Evolutionary conservation across 768 basidiomycete species (phyloP).

Genomic region (Lactifluus hygrophoroides): DNA sequence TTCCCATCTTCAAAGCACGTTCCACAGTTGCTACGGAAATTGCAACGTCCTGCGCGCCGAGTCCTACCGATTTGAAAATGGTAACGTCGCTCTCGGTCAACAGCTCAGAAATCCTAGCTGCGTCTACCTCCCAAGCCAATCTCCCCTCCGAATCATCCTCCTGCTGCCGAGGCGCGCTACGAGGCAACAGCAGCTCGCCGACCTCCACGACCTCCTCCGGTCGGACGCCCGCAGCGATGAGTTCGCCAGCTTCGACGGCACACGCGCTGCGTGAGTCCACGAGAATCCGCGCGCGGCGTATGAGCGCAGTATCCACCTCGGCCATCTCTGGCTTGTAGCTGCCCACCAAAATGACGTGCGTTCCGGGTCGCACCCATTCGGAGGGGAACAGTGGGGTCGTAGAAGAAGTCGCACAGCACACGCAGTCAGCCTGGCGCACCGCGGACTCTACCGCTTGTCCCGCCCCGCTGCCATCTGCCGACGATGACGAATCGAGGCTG

Average conservation of each 20-base stretch:
- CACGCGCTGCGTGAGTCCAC: constrained; percentile 75
- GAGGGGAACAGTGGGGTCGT: constrained; percentile 62
- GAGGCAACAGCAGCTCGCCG: constrained; percentile 44
- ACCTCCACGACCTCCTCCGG: constrained; percentile 50
- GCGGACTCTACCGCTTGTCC: constrained; percentile 25
- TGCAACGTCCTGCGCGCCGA: constrained; percentile 82
- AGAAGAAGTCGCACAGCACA: constrained; percentile 71
- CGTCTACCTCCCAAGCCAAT: constrained; percentile 14
- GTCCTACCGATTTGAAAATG: constrained; percentile 83
- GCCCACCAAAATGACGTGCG: constrained; percentile 71
- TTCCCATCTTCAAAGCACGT: constrained; percentile 43
- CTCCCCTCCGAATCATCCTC: not conserved
- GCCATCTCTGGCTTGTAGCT: constrained; percentile 78
- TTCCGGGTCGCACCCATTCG: constrained; percentile 47
- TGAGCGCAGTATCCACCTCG: constrained; percentile 55
- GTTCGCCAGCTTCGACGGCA: constrained; percentile 70
- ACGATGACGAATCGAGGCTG: not conserved
- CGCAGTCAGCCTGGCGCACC: constrained; percentile 45
- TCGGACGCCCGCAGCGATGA: constrained; percentile 46
- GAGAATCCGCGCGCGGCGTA: constrained; percentile 51
- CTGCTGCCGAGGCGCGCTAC: not conserved
- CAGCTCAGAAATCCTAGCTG: constrained; percentile 15
- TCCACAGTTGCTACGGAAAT: constrained; percentile 64
- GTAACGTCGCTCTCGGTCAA: constrained; percentile 37
- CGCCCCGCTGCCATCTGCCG: constrained; percentile 5